Percentiles rank a stretch among this genome's conserved stretches.
Evolutionary conservation across 306 rosid species (phyloP).

Genomic region (Calophaca sinica): DNA sequence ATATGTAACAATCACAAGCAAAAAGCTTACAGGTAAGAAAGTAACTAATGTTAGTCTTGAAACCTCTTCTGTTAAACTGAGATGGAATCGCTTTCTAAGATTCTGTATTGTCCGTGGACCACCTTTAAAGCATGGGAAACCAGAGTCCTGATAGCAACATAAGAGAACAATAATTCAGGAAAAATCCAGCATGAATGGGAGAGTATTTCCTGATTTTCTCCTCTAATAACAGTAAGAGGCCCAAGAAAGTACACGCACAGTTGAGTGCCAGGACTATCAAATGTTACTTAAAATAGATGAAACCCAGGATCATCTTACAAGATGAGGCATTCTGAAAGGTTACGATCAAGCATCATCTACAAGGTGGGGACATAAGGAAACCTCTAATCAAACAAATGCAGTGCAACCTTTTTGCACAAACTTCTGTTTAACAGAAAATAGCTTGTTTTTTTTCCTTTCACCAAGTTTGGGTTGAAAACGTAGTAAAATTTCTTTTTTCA

Average conservation of each 20-base stretch:
- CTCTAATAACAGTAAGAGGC: neutral
- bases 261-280: slow-evolving; percentile 14
- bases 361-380: slow-evolving; percentile 23
- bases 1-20: slow-evolving; percentile 27
- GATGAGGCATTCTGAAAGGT: slow-evolving; percentile 24
- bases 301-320: slow-evolving; percentile 7
- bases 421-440: neutral
- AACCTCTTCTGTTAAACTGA: slow-evolving; percentile 96
- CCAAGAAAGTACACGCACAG: slow-evolving; percentile 20
- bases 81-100: slow-evolving; percentile 91
- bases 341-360: slow-evolving; percentile 33
- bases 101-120: slow-evolving; percentile 93
- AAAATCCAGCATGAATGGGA: slow-evolving; percentile 23
- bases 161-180: slow-evolving; percentile 43
- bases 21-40: neutral
- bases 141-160: slow-evolving; percentile 75
- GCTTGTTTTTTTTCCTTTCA: neutral
- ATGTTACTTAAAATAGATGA: slow-evolving; percentile 11
- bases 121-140: slow-evolving; percentile 96
- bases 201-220: slow-evolving; percentile 40
- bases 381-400: slow-evolving; percentile 17
- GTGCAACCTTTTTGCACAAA: slow-evolving; percentile 33
- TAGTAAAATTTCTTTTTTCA: neutral
- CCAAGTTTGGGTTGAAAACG: slow-evolving; percentile 24
- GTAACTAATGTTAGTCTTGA: slow-evolving; percentile 35